Percentiles rank a stretch among this genome's conserved stretches.
These are phyloP conservation scores for Metschnikowia baotianmanensis DNA, from an alignment of 805 yeast genomes.

Conservation along the genomic window DNA sequence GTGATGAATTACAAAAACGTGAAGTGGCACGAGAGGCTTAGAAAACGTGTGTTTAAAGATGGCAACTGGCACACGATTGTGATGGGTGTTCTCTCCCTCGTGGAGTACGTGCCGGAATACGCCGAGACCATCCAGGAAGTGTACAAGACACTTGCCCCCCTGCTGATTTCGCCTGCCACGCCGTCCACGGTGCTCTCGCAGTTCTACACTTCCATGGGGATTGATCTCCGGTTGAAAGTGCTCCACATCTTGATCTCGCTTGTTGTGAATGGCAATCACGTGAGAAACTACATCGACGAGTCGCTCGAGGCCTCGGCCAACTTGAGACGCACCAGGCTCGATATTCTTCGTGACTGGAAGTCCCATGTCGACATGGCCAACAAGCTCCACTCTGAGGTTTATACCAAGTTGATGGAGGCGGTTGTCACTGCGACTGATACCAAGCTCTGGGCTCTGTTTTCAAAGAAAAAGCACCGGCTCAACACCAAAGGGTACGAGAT, in stretches of 20 bases:
- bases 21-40: constrained; percentile 77
- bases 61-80: constrained; percentile 84
- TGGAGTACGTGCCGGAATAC: constrained; percentile 57
- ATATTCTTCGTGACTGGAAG: constrained; percentile 60
- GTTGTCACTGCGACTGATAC: constrained; percentile 8
- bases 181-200: constrained; percentile 48
- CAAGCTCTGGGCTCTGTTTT: constrained; percentile 12
- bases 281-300: constrained; percentile 64
- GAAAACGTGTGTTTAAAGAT: constrained; percentile 71
- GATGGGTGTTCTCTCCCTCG: constrained; percentile 65
- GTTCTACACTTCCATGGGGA: constrained; percentile 52
- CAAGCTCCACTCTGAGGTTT: constrained; percentile 24
- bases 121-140: constrained; percentile 48
- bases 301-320: constrained; percentile 62
- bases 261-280: constrained; percentile 53
- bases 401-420: constrained; percentile 20
- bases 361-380: constrained; percentile 50
- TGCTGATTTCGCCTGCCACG: constrained; percentile 43
- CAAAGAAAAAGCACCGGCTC: constrained; percentile 25
- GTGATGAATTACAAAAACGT: constrained; percentile 55
- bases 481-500: constrained; percentile 38
- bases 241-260: constrained; percentile 65
- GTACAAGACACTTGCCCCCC: constrained; percentile 57
- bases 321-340: constrained; percentile 65
- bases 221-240: constrained; percentile 53